Conservation (phyloP, 129 eudicot genomes). For the Tanacetum coccineum region DNA sequence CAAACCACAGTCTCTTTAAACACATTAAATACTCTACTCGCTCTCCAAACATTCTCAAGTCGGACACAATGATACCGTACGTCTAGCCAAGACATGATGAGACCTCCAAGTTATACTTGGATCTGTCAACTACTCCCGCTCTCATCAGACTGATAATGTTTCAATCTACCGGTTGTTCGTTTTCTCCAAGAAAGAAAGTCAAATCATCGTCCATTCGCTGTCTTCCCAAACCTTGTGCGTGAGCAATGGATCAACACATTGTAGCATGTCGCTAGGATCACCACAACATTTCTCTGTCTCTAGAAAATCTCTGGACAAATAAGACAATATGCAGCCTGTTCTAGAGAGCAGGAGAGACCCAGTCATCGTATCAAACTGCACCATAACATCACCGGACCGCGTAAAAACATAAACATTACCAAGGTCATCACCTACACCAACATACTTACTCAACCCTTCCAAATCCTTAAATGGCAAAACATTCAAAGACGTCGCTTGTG, state of each 20-base stretch:
- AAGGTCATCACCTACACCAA: slow-evolving; percentile 71
- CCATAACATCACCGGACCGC: slow-evolving; percentile 66
- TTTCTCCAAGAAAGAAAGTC: too few species aligned
- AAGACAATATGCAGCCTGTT: slow-evolving; percentile 62
- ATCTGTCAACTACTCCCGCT: too few species aligned
- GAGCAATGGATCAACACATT: slow-evolving; percentile 68
- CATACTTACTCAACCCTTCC: slow-evolving; percentile 74
- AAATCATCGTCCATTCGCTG: too few species aligned
- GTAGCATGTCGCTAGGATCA: slow-evolving; percentile 87
- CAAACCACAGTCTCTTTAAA: slow-evolving; percentile 78
- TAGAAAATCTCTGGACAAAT: slow-evolving; percentile 46
- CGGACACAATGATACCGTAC: too few species aligned
- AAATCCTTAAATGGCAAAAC: slow-evolving; percentile 66
- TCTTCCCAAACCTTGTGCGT: slow-evolving; percentile 68
- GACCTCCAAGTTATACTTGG: too few species aligned
- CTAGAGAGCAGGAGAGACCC: too few species aligned
- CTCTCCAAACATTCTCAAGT: too few species aligned
- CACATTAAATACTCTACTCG: too few species aligned
- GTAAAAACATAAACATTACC: slow-evolving; percentile 65
- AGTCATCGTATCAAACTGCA: slow-evolving; percentile 44
- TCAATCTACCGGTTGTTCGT: too few species aligned
- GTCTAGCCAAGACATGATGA: too few species aligned
- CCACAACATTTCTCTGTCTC: slow-evolving; percentile 72
- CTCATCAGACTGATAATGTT: too few species aligned
- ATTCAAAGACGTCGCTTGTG: slow-evolving; percentile 57